Conservation (phyloP, 2,329 filamentous ascomycete species). For the Claviceps cyperi region DNA sequence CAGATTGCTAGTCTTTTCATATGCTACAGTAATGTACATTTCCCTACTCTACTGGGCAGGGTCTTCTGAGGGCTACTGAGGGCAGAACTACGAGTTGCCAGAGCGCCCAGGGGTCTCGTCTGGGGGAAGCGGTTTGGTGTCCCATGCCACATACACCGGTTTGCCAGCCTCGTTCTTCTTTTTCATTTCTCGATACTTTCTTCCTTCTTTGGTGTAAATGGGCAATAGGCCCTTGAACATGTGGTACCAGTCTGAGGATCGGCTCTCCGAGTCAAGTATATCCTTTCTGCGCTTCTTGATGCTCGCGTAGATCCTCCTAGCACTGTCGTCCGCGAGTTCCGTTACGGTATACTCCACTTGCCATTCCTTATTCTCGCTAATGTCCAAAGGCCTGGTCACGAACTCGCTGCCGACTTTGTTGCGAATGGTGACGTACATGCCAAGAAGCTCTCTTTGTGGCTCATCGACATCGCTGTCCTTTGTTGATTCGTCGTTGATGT, state of each 20-base stretch:
- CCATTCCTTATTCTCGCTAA: constrained; percentile 38
- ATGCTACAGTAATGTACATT: too few relatives aligned
- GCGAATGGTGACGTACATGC: constrained; percentile 56
- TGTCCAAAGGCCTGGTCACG: constrained; percentile 44
- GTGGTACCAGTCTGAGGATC: constrained; percentile 28
- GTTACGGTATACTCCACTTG: constrained; percentile 62
- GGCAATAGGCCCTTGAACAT: constrained; percentile 30
- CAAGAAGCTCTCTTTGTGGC: constrained; percentile 34
- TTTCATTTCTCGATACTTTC: constrained; percentile 39
- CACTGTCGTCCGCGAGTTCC: constrained; percentile 37
- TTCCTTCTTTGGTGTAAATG: constrained; percentile 36
- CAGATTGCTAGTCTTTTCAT: too few relatives aligned
- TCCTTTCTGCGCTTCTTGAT: constrained; percentile 41
- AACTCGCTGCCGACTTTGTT: constrained; percentile 56
- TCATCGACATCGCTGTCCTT: background rate
- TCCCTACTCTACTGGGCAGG: too few relatives aligned
- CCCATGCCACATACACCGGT: constrained; percentile 34
- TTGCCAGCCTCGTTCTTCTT: constrained; percentile 34
- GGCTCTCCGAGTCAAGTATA: constrained; percentile 26
- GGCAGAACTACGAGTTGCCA: background rate
- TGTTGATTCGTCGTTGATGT: background rate
- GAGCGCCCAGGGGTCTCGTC: too few relatives aligned
- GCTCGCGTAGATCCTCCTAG: constrained; percentile 37
- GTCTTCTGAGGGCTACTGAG: too few relatives aligned
- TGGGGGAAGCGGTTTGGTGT: constrained; percentile 15